Evolutionary conservation across 2,329 filamentous ascomycete species (phyloP), one percentile per base, ranked within the genome.

Genomic region (Chaetomiaceae sp.): DNA sequence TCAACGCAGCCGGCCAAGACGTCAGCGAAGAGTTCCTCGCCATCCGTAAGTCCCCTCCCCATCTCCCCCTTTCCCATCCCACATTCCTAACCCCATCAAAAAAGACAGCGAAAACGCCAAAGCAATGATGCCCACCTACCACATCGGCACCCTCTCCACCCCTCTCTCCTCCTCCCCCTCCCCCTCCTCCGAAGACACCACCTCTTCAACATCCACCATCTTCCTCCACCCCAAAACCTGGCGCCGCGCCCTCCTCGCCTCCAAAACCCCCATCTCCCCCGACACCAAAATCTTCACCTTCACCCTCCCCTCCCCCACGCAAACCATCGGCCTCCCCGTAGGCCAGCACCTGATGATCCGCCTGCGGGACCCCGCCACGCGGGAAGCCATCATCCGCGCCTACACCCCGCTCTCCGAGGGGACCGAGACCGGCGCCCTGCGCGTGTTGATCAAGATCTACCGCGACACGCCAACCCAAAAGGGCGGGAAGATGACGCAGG

Each of bases 71-170:
- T 7, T 2, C 34, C n/a, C n/a, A 15, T 45, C 46, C 11, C n/a
- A 27, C 14, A n/a, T 14, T 2, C 44, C 53, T 51, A 42, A 52
- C 57, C 57, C 47, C 34, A 51, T 57, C 48, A 25, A 51, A 34
- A 9, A n/a, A 92, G 89, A 96, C 68, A 91, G 87, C 67, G 91
- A 96, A 72, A 95, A 88, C 15, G 91, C 91, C 31, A 96, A 95
- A 72, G 80, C 78, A 17, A 95, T 95, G 90, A 91, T 96, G 86
- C 79, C 81, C 11, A 71, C 79, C 40, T 95, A 95, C 65, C 91
- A 96, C 68, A 84, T 96, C 59, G 91, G 91, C 47, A 83, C 83
- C 0, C 78, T 96, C 59, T 74, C 74, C 19, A 81, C 84, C 1
- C 74, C 36, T 76, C 6, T 72, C 75, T 36, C 66, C 14, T 1